A percentile compares a stretch with the other conserved stretches of the same genome.
phyloP scores from a whole-genome alignment of 371 early-diverging fungal genomes.

The Circinella umbellata region DNA sequence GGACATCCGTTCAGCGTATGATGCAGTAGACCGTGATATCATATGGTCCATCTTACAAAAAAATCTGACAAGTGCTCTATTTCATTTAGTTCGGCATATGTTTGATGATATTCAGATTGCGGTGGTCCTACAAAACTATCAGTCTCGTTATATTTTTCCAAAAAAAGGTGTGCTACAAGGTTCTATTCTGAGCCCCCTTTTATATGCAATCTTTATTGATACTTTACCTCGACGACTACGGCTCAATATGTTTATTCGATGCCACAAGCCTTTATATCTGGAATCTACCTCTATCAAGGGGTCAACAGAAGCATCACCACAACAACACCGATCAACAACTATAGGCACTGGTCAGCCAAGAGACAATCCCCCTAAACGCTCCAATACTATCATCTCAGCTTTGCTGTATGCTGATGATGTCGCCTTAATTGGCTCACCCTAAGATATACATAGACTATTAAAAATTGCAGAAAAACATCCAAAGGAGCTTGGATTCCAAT shows the following conservation, averaged over 20 bases:
- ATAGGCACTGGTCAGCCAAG: too few species aligned
- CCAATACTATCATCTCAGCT: background rate
- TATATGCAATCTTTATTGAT: constrained; percentile 33
- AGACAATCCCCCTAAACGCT: too few species aligned
- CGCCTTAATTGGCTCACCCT: too few species aligned
- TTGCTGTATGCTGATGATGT: too few species aligned
- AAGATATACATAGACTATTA: too few species aligned
- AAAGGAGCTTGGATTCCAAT: too few species aligned
- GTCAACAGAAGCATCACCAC: background rate
- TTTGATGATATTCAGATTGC: constrained; percentile 22
- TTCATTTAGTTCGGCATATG: constrained; percentile 15
- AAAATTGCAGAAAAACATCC: too few species aligned
- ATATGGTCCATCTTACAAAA: constrained; percentile 16
- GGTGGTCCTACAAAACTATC: constrained; percentile 9
- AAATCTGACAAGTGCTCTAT: background rate
- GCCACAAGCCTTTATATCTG: background rate
- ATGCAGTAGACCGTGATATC: constrained; percentile 17
- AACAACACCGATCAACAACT: too few species aligned
- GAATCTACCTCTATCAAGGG: background rate
- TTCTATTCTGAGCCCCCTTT: constrained; percentile 26
- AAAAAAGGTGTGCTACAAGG: constrained; percentile 31
- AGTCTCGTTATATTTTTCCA: constrained; percentile 16
- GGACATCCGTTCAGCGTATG: constrained; percentile 33
- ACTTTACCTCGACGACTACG: constrained; percentile 20
- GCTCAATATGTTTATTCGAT: too few species aligned